Evolutionary conservation across 2,329 filamentous ascomycete species (phyloP).

Genomic region (Sporothrix pallida): DNA sequence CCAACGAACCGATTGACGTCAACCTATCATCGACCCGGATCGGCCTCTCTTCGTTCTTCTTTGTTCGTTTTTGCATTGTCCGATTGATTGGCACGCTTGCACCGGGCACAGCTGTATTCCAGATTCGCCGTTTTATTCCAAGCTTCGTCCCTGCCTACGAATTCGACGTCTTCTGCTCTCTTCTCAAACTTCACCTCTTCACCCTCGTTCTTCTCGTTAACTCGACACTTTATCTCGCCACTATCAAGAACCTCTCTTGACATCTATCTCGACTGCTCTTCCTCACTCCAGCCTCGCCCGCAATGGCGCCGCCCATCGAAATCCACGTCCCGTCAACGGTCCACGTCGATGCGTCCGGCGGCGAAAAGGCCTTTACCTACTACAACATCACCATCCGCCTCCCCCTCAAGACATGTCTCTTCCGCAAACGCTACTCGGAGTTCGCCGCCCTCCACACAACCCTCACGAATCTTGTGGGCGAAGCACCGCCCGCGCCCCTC

Average conservation of each 20-base stretch:
- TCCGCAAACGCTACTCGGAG: slow-evolving; percentile 83
- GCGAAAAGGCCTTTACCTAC: slow-evolving; percentile 72
- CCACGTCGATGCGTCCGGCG: slow-evolving; percentile 54
- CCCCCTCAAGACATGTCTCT: slow-evolving; percentile 74
- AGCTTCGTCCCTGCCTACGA: no score
- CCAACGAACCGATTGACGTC: no score
- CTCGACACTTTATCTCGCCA: neutral
- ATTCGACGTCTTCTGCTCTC: no score
- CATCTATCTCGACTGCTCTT: neutral
- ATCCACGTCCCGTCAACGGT: slow-evolving; percentile 72
- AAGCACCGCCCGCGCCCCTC: slow-evolving; percentile 68
- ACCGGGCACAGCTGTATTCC: no score
- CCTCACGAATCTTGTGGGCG: slow-evolving; percentile 64
- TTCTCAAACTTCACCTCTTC: neutral
- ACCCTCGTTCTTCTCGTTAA: no score
- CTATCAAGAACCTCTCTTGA: neutral
- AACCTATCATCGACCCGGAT: no score
- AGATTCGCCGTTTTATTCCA: no score
- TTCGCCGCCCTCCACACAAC: slow-evolving; percentile 70
- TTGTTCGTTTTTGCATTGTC: neutral
- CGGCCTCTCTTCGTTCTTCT: neutral
- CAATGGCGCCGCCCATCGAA: slow-evolving; percentile 69
- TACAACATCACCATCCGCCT: slow-evolving; percentile 81
- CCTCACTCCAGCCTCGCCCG: neutral
- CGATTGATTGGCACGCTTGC: no score